Percentiles rank a stretch among this genome's conserved stretches.
Conservation (phyloP, 176 grass and related monocot genomes). For the Zoysia pacifica region DNA sequence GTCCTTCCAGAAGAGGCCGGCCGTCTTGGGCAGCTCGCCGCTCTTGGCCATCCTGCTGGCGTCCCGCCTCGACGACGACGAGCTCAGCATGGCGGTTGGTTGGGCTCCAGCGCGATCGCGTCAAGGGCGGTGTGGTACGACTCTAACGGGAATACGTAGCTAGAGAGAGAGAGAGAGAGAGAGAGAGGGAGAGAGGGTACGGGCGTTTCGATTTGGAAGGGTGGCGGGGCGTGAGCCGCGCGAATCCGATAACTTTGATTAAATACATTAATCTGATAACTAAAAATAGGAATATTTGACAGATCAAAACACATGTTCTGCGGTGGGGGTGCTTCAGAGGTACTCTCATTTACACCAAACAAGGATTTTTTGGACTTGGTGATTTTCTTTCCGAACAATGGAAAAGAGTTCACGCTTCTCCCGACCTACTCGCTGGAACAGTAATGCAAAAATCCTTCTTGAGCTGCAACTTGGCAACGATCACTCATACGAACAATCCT, state of each 20-base stretch:
- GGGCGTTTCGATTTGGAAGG: slow-evolving; percentile 3
- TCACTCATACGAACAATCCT: too few relatives aligned
- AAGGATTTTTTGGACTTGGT: too few relatives aligned
- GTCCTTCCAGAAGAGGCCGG: slow-evolving; percentile 25
- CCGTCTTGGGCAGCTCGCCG: slow-evolving; percentile 11
- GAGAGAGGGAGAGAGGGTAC: background rate
- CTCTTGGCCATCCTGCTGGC: slow-evolving; percentile 22
- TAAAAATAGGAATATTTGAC: slow-evolving; percentile 26
- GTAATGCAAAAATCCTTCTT: too few relatives aligned
- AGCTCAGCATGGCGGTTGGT: slow-evolving; percentile 8
- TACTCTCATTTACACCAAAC: too few relatives aligned
- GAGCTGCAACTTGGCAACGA: too few relatives aligned
- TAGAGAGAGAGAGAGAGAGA: background rate
- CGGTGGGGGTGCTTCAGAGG: background rate
- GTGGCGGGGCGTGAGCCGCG: slow-evolving; percentile 31
- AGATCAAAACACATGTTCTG: background rate
- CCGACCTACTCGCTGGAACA: too few relatives aligned
- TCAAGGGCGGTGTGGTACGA: background rate
- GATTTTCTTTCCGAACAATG: background rate
- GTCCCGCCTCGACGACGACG: slow-evolving; percentile 39
- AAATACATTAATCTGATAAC: background rate
- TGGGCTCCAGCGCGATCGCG: background rate
- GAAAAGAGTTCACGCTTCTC: background rate
- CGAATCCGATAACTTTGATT: background rate
- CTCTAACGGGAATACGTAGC: background rate